Evolutionary conservation across 1,284 basidiomycete genomes (phyloP).

Genomic region (Malassezia caprae): DNA sequence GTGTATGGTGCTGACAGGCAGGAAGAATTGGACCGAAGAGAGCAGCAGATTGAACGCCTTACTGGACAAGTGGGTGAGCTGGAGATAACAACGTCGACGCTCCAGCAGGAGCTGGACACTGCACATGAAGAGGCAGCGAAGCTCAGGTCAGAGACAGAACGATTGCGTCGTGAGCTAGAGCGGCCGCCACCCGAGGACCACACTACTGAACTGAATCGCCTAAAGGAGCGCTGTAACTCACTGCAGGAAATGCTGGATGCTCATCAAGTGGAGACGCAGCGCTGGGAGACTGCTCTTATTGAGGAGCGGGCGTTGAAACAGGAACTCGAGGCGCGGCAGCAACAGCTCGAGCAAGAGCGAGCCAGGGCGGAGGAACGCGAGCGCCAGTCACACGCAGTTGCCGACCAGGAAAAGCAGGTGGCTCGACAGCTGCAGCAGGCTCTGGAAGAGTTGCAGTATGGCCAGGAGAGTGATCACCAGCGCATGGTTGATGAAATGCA

Average conservation of each 20-base stretch:
- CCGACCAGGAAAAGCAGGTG: constrained; percentile 65
- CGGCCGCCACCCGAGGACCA: constrained; percentile 23
- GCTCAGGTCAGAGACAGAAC: constrained; percentile 22
- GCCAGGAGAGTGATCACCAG: constrained; percentile 54
- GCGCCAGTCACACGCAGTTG: constrained; percentile 54
- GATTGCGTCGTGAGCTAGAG: constrained; percentile 23
- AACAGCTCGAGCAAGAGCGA: constrained; percentile 47
- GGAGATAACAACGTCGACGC: not conserved
- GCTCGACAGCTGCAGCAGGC: constrained; percentile 78
- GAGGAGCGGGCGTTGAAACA: constrained; percentile 28
- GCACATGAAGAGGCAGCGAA: constrained; percentile 27
- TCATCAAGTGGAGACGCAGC: constrained; percentile 25
- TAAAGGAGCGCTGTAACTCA: constrained; percentile 22
- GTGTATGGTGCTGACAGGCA: constrained; percentile 47
- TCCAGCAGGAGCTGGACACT: constrained; percentile 24
- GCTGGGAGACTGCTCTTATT: constrained; percentile 19
- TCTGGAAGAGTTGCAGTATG: constrained; percentile 75
- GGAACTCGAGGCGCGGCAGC: constrained; percentile 59
- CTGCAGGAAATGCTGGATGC: constrained; percentile 28
- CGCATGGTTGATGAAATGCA: constrained; percentile 74
- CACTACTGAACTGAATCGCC: constrained; percentile 20
- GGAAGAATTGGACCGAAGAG: constrained; percentile 44
- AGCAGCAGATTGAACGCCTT: constrained; percentile 38
- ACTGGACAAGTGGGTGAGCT: constrained; percentile 15
- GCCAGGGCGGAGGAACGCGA: constrained; percentile 47